phyloP scores from a whole-genome alignment of 768 basidiomycete genomes.

The Suillus plorans region DNA sequence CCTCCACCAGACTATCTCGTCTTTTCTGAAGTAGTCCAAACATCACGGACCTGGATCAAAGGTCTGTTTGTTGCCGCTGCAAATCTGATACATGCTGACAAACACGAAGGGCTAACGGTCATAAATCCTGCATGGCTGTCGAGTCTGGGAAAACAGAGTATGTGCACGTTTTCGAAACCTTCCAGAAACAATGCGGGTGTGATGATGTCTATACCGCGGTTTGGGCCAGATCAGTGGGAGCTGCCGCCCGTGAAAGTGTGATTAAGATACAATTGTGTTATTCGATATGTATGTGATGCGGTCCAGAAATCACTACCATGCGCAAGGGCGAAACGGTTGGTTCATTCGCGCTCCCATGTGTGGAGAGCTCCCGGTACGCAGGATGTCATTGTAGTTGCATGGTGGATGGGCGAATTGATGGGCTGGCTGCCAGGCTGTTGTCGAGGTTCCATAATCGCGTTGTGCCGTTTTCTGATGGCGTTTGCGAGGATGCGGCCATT shows the following conservation, averaged over 20 bases:
- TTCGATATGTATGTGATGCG: constrained; percentile 9
- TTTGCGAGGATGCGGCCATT: too few relatives aligned
- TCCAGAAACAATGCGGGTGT: constrained; percentile 64
- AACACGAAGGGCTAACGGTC: constrained; percentile 65
- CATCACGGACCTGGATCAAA: constrained; percentile 76
- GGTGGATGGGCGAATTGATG: too few relatives aligned
- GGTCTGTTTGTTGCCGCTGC: constrained; percentile 41
- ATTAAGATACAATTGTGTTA: constrained; percentile 16
- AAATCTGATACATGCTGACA: constrained; percentile 3
- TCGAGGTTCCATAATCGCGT: too few relatives aligned
- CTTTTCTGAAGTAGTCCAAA: constrained; percentile 80
- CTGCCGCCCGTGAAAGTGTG: constrained; percentile 56
- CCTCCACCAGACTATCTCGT: constrained; percentile 85
- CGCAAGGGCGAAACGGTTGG: not conserved
- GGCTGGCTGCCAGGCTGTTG: too few relatives aligned
- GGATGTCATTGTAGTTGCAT: too few relatives aligned
- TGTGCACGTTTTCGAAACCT: constrained; percentile 91
- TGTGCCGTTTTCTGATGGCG: too few relatives aligned
- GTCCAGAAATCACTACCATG: too few relatives aligned
- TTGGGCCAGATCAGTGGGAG: constrained; percentile 86
- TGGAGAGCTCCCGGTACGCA: too few relatives aligned
- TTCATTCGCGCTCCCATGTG: too few relatives aligned
- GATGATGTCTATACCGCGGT: constrained; percentile 77
- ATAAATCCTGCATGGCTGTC: constrained; percentile 90
- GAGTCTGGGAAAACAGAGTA: constrained; percentile 67